These are phyloP conservation scores for Suillus variegatus DNA, from an alignment of 768 basidiomycete species.

Conservation along the genomic window DNA sequence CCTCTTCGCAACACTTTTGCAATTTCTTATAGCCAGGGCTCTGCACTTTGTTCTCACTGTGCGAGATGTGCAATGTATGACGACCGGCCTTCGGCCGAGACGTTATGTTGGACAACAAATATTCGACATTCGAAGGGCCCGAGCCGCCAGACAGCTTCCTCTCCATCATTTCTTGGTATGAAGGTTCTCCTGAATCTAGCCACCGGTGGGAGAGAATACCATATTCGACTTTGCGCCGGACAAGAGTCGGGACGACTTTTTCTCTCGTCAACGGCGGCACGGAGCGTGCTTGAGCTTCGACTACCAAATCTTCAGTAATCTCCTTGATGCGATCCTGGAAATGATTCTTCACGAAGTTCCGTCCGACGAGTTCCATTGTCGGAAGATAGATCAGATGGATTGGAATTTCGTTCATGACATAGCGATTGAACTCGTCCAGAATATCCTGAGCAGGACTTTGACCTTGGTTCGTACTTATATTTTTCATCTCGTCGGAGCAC, in stretches of 20 bases:
- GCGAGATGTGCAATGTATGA: background rate
- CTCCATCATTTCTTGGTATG: background rate
- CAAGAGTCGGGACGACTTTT: background rate
- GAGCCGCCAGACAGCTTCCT: background rate
- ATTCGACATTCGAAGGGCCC: background rate
- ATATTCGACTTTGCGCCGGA: background rate
- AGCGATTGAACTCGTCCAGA: background rate
- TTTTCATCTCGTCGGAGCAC: background rate
- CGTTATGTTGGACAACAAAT: background rate
- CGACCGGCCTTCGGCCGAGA: background rate
- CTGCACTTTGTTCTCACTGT: background rate
- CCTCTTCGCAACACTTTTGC: background rate
- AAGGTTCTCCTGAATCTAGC: background rate
- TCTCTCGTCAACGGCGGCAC: background rate
- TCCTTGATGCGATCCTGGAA: background rate
- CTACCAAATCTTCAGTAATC: background rate
- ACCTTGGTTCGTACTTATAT: background rate
- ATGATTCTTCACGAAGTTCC: background rate
- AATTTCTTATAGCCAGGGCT: background rate
- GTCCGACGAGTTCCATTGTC: background rate
- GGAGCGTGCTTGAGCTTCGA: background rate
- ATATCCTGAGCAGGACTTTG: background rate
- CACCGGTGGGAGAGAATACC: background rate
- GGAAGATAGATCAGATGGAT: background rate
- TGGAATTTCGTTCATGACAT: background rate